Conservation (phyloP, 2,329 filamentous ascomycete genomes). For the Sporothrix pseudoabietina region DNA sequence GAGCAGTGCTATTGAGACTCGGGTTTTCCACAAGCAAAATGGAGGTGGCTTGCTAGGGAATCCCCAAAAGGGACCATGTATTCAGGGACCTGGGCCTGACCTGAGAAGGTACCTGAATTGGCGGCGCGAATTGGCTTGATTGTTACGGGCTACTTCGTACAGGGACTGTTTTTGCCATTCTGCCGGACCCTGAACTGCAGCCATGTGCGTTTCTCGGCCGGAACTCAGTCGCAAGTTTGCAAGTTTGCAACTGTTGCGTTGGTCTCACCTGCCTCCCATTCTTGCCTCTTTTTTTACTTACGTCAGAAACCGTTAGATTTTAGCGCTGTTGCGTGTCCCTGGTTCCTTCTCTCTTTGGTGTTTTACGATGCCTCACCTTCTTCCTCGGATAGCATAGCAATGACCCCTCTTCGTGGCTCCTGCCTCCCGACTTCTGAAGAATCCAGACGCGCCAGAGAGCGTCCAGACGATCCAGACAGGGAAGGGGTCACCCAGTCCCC, state of each 20-base stretch:
- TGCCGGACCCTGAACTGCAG: neutral
- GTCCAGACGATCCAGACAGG: neutral
- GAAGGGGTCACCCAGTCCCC: neutral
- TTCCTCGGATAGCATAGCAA: neutral
- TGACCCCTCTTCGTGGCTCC: neutral
- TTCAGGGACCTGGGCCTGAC: neutral
- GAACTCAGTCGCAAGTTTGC: neutral
- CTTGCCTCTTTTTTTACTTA: neutral
- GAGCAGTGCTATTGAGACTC: too few species aligned
- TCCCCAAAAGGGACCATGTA: too few species aligned
- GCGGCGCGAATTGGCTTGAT: too few species aligned
- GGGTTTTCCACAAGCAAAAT: too few species aligned
- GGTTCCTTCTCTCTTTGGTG: neutral
- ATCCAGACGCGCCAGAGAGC: neutral
- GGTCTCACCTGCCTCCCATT: neutral
- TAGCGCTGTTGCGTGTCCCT: slow-evolving; percentile 1
- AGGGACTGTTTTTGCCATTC: neutral
- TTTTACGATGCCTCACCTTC: neutral
- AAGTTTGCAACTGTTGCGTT: neutral
- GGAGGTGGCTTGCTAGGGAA: too few species aligned
- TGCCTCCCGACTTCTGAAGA: neutral
- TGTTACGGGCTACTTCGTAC: neutral
- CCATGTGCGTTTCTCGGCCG: slow-evolving; percentile 22
- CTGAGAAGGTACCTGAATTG: neutral
- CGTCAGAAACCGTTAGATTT: slow-evolving; percentile 2